These are phyloP conservation scores for Macadamia tetraphylla DNA, from an alignment of 164 flowering plant species.

Conservation along the genomic window DNA sequence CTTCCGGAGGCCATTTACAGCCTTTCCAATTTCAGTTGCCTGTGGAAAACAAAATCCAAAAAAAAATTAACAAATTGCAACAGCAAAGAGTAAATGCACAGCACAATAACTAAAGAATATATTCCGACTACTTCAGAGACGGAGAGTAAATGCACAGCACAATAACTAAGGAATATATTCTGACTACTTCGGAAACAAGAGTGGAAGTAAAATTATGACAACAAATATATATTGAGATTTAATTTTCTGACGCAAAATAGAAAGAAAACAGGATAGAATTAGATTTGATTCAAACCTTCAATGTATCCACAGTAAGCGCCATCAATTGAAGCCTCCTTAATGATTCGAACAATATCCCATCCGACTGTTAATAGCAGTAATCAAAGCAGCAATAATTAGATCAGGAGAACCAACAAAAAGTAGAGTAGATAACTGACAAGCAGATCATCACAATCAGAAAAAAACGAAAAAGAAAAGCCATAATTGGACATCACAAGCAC, in stretches of 20 bases:
- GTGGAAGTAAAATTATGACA: background rate
- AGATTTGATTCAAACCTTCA: conserved; percentile 45
- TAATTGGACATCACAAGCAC: background rate
- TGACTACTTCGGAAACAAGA: background rate
- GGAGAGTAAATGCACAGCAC: background rate
- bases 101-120: background rate
- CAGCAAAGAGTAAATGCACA: background rate
- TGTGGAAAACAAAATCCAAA: conserved; percentile 15
- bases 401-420: background rate
- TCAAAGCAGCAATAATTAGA: conserved; percentile 8
- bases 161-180: background rate
- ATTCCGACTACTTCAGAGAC: background rate
- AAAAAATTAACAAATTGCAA: background rate
- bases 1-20: conserved; percentile 52
- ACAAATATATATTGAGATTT: background rate
- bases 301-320: conserved; percentile 57
- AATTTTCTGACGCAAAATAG: background rate
- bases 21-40: conserved; percentile 71
- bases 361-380: conserved; percentile 44
- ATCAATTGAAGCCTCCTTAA: conserved; percentile 81
- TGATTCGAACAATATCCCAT: conserved; percentile 51
- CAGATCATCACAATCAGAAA: background rate
- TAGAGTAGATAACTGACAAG: background rate
- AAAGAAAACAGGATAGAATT: background rate
- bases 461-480: too few species aligned